Evolutionary conservation across 2,329 filamentous ascomycete species (phyloP).

Genomic region (Fusarium xylarioides): DNA sequence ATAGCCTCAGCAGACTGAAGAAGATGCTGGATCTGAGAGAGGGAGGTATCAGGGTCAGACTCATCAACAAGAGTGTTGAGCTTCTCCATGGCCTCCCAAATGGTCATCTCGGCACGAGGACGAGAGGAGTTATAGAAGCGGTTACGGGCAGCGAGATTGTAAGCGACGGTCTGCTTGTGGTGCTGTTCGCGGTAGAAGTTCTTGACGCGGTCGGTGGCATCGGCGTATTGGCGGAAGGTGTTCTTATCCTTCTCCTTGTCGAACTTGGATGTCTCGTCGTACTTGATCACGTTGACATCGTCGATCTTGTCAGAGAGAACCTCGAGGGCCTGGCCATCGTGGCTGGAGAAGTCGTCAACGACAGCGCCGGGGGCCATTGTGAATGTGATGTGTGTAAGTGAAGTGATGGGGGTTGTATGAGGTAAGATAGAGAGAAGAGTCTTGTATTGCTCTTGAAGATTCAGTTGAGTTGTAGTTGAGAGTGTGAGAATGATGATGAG

Average conservation of each 20-base stretch:
- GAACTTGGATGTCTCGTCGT: slow-evolving; percentile 67
- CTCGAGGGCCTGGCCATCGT: slow-evolving; percentile 52
- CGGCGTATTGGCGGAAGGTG: slow-evolving; percentile 83
- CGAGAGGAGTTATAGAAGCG: slow-evolving; percentile 67
- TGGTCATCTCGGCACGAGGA: slow-evolving; percentile 74
- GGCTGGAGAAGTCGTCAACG: slow-evolving; percentile 38
- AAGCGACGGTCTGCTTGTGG: slow-evolving; percentile 78
- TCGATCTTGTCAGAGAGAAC: slow-evolving; percentile 59
- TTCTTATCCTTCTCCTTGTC: slow-evolving; percentile 81
- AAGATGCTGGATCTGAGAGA: slow-evolving; percentile 89
- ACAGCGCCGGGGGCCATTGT: slow-evolving; percentile 42
- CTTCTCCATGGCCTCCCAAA: slow-evolving; percentile 94
- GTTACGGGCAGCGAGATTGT: slow-evolving; percentile 82
- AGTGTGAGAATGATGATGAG: slow-evolving; percentile 21
- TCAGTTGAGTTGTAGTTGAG: background rate
- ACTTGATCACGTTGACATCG: slow-evolving; percentile 64
- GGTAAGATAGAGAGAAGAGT: background rate
- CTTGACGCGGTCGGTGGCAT: slow-evolving; percentile 85
- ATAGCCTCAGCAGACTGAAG: slow-evolving; percentile 91
- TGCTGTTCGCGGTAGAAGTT: slow-evolving; percentile 82
- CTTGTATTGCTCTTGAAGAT: background rate
- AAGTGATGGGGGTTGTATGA: background rate
- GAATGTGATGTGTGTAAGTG: slow-evolving; percentile 27
- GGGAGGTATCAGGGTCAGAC: slow-evolving; percentile 86
- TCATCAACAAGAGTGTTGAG: slow-evolving; percentile 91